These are phyloP conservation scores for Eucalyptus pauciflora DNA, from an alignment of 345 rosid genomes.

Conservation along the genomic window DNA sequence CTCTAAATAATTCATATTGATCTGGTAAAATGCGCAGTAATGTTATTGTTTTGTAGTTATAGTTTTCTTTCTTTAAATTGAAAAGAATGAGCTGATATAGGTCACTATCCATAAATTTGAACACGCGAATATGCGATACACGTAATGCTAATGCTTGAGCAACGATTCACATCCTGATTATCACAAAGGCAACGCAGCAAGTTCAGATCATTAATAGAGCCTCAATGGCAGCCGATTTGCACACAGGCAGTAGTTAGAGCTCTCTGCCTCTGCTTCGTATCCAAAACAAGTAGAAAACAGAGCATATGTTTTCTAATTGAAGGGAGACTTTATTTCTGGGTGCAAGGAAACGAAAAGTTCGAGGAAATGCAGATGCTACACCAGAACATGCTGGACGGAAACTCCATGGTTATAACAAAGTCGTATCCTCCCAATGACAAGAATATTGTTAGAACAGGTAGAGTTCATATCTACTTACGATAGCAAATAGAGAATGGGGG, in stretches of 20 bases:
- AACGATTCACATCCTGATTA: not conserved
- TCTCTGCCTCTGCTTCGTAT: not conserved
- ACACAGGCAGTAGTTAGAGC: not conserved
- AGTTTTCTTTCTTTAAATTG: too few relatives aligned
- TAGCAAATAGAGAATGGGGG: too few relatives aligned
- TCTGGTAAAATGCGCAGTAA: not conserved
- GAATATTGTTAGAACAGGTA: not conserved
- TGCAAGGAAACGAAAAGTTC: not conserved
- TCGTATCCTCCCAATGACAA: too few relatives aligned
- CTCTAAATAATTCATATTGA: not conserved
- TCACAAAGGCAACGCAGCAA: not conserved
- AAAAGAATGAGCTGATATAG: too few relatives aligned
- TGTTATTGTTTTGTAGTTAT: not conserved
- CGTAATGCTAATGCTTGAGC: not conserved
- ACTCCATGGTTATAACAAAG: too few relatives aligned
- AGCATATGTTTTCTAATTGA: not conserved
- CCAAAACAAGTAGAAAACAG: not conserved
- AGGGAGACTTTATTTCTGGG: not conserved
- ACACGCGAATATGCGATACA: not conserved
- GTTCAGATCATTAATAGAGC: not conserved
- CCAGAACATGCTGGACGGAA: too few relatives aligned
- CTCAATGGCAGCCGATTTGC: not conserved
- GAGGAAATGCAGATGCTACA: not conserved
- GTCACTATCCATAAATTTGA: too few relatives aligned
- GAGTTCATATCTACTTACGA: too few relatives aligned